Base-by-base conservation (phyloP, 139 green algal genomes). In the Volvox reticuliferus region DNA sequence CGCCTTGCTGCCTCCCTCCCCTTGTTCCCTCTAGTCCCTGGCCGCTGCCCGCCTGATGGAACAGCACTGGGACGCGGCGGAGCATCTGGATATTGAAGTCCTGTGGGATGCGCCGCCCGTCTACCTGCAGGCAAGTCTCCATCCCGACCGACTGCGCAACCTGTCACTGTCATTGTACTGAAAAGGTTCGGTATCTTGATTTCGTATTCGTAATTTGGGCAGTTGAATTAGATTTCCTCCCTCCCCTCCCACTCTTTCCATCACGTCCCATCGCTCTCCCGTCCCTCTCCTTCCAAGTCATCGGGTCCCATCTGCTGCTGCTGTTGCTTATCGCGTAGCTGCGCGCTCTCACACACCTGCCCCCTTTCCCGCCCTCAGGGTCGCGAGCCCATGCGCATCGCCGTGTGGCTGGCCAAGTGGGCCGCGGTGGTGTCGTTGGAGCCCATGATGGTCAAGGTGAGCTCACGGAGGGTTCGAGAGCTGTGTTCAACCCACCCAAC, bases 321-420 rank as follows among this genome's bases (percentile, higher is more conserved):
- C 44, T 55, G 44, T 9, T 55, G 37, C 24, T 28, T 5, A 24
- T 73, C 26, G 80, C 30, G 50, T 55, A 20, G 13, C 75, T 81
- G 18, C 75, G 30, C 32, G 2, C 26, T 55, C 75, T 2, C 78
- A 20, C 12, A 14, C 77, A 35, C 20, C 50, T 30, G 21, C n/a
- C 19, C 32, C 86, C 73, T 44, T 28, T 16, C 20, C 67, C 65
- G 18, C 33, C 18, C 26, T 32, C 86, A 90, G 86, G 86, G 86
- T 55, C 86, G 86, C n/a, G 86, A 90, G 71, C n/a, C 86, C n/a
- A 83, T 90, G 86, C 86, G 86, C 16, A 22, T 90, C n/a, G 86
- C 86, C 2, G 73, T 90, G 73, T 90, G 86, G 86, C 71, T 90
- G 73, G 86, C 86, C 86, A 90, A 90, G 73, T 90, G 86, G 86